Percentiles rank a stretch among this genome's conserved stretches.
Evolutionary conservation across 1,284 basidiomycete species (phyloP).

Genomic region (Puccinia coronata): DNA sequence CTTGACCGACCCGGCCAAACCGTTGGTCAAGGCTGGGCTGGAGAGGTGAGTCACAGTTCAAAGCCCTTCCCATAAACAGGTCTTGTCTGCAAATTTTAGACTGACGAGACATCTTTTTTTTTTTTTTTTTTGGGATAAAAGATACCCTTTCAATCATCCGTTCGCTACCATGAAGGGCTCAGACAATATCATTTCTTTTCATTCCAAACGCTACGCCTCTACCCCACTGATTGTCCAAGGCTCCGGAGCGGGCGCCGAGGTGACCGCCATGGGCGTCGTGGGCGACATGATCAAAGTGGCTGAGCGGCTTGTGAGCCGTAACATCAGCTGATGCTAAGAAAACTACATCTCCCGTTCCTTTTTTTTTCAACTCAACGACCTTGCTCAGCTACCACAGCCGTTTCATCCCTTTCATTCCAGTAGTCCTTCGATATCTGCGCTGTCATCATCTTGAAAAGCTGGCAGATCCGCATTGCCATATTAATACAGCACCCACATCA

Average conservation of each 20-base stretch:
- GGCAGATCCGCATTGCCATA: no score
- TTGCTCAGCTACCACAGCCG: not conserved
- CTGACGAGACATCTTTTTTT: slow-evolving; percentile 40
- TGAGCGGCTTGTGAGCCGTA: slow-evolving; percentile 58
- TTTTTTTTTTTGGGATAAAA: slow-evolving; percentile 57
- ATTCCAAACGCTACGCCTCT: slow-evolving; percentile 75
- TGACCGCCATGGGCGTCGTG: slow-evolving; percentile 96
- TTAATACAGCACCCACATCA: no score
- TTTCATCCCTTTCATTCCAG: not conserved
- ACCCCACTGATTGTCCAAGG: slow-evolving; percentile 89
- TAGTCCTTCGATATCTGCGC: no score
- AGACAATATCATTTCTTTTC: slow-evolving; percentile 97
- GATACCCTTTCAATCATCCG: slow-evolving; percentile 83
- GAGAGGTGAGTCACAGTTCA: slow-evolving; percentile 67
- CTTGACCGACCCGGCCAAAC: slow-evolving; percentile 64
- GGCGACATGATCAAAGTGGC: slow-evolving; percentile 66
- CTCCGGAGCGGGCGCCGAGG: slow-evolving; percentile 90
- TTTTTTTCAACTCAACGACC: not conserved
- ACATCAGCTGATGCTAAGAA: not conserved
- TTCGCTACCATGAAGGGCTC: slow-evolving; percentile 94
- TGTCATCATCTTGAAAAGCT: no score
- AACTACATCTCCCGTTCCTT: no score
- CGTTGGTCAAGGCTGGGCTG: slow-evolving; percentile 79
- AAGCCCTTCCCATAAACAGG: not conserved
- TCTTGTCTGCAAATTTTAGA: not conserved